Conservation (phyloP, 495 filamentous ascomycete species). For the Cairneyella variabilis region DNA sequence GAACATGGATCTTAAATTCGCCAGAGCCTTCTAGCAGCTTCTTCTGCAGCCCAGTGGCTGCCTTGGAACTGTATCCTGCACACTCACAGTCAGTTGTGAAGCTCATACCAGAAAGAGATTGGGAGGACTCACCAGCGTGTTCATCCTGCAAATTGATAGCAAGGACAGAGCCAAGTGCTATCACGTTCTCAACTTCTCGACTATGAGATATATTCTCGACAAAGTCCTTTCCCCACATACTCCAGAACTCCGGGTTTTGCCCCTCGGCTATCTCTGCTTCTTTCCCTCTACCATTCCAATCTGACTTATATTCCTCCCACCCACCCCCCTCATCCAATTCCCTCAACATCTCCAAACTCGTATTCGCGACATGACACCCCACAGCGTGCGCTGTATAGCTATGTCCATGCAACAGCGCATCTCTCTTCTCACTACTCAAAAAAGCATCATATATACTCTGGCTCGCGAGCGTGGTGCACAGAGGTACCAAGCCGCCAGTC, state of each 20-base stretch:
- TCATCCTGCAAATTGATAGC: slow-evolving; percentile 52
- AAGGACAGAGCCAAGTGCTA: slow-evolving; percentile 68
- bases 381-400: slow-evolving; percentile 78
- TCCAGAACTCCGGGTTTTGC: slow-evolving; percentile 51
- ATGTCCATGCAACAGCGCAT: slow-evolving; percentile 74
- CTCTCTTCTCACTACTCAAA: slow-evolving; percentile 59
- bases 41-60: slow-evolving; percentile 56
- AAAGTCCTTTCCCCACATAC: slow-evolving; percentile 59
- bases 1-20: slow-evolving; percentile 55
- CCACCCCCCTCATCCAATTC: slow-evolving; percentile 52
- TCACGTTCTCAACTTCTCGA: slow-evolving; percentile 54
- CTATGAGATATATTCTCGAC: slow-evolving; percentile 50
- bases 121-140: slow-evolving; percentile 21
- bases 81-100: slow-evolving; percentile 13
- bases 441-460: slow-evolving; percentile 70
- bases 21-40: slow-evolving; percentile 35
- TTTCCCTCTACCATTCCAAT: slow-evolving; percentile 31
- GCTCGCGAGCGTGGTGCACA: slow-evolving; percentile 66
- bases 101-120: too few relatives aligned
- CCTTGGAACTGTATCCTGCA: slow-evolving; percentile 63
- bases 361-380: slow-evolving; percentile 66
- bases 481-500: slow-evolving; percentile 72
- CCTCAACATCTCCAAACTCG: slow-evolving; percentile 51
- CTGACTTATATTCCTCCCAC: slow-evolving; percentile 43
- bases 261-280: neutral